Evolutionary conservation across 495 filamentous ascomycete genomes (phyloP).

Genomic region (Coniosporium apollinis): DNA sequence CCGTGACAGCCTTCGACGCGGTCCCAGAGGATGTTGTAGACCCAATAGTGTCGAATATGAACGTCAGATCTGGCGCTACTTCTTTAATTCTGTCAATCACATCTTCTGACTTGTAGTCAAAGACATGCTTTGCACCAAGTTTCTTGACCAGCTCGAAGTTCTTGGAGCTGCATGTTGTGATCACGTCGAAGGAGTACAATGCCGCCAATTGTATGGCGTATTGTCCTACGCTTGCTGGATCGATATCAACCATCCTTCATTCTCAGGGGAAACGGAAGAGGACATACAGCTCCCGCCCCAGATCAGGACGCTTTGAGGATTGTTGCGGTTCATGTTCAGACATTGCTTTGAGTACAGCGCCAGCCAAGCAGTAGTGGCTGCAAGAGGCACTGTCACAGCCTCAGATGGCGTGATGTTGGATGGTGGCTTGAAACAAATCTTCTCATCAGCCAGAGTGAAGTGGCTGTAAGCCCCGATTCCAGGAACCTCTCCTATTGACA

Average conservation of each 20-base stretch:
- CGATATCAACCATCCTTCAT: too few relatives aligned
- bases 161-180: slow-evolving; percentile 9
- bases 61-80: slow-evolving; percentile 4
- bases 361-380: slow-evolving; percentile 18
- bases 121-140: slow-evolving; percentile 19
- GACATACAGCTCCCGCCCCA: slow-evolving; percentile 26
- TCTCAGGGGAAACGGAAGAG: too few relatives aligned
- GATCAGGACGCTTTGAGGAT: slow-evolving; percentile 10
- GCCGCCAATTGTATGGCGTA: slow-evolving; percentile 22
- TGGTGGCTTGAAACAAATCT: slow-evolving; percentile 16
- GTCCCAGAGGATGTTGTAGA: slow-evolving; percentile 9
- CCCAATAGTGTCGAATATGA: slow-evolving; percentile 22
- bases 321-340: slow-evolving; percentile 12
- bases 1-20: slow-evolving; percentile 9
- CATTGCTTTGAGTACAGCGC: slow-evolving; percentile 17
- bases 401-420: slow-evolving; percentile 8
- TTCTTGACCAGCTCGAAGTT: slow-evolving; percentile 23
- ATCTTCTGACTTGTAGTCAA: slow-evolving; percentile 18
- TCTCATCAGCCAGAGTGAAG: slow-evolving; percentile 17
- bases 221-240: slow-evolving; percentile 21
- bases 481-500: too few relatives aligned
- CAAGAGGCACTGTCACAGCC: slow-evolving; percentile 19
- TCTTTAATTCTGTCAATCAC: slow-evolving; percentile 16
- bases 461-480: slow-evolving; percentile 14
- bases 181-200: slow-evolving; percentile 13